Base-by-base conservation (phyloP, 345 rosid species). In the Citrus glauca region DNA sequence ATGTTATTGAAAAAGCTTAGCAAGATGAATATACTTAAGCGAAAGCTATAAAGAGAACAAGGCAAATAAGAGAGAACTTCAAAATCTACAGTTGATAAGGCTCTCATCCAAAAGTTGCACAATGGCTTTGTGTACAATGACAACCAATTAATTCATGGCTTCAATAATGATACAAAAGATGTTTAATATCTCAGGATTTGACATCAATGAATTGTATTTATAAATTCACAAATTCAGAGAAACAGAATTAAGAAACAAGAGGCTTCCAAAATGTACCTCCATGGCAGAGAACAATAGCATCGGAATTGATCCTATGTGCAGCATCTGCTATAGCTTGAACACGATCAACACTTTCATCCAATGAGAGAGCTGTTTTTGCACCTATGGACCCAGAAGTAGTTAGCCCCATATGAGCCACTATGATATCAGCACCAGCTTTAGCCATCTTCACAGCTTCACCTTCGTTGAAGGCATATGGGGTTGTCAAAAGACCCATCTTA, bases 321-420 rank as follows among this genome's bases (percentile, higher is more conserved):
- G 93, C 94, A 82, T 93, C 89, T 59, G 96, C 96, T 81, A 95
- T 95, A 40, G 93, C 94, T 84, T 95, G 94, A 67, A 95, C 97
- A 66, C 81, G 82, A 80, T 65, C 74, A 22, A 93, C 90, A 59
- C 99, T 93, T 84, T 93, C 93, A 71, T 92, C 97, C 59, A 95
- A 7, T 22, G 98, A 85, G 73, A 90, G 83, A 66, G 98, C 90
- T 11, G 98, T 92, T 86, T 91, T 90, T 28, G 99, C 99, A 74
- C 98, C 99, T 63, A 92, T 93, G 25, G 94, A 83, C 32, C 98
- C 99, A 20, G 97, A 87, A 20, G 92, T 92, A 5, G 99, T 95
- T 28, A 95, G 90, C 48, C 99, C 99, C 99, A 95, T 93, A 78
- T 93, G 98, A 55, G 97, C 99, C 74, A 95, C 99, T 85, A 93